Conservation (phyloP, 345 rosid species). For the Eucalyptus sideroxylon region DNA sequence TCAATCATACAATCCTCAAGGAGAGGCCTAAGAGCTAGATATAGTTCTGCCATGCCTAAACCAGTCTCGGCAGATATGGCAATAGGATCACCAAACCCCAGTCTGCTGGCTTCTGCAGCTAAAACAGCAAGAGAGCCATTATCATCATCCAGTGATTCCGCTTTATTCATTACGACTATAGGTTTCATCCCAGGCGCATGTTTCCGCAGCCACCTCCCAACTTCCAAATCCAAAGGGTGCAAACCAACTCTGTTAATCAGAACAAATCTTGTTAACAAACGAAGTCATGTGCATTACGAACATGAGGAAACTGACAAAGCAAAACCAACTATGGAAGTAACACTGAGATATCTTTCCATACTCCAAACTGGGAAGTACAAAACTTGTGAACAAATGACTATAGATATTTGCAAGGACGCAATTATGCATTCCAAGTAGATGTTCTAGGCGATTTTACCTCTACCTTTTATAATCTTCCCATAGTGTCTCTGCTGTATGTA, state of each 20-base stretch:
- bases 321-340: not conserved
- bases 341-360: not conserved
- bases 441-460: not conserved
- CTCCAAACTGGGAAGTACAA: not conserved
- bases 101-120: constrained; percentile 43
- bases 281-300: not conserved
- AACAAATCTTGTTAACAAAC: not conserved
- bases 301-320: not conserved
- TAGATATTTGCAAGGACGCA: not conserved
- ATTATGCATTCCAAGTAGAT: not conserved
- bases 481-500: not conserved
- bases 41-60: constrained; percentile 78
- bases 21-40: constrained; percentile 55
- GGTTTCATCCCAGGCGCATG: constrained; percentile 69
- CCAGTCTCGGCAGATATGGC: constrained; percentile 98
- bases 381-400: not conserved
- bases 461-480: not conserved
- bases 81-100: constrained; percentile 90
- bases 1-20: constrained; percentile 55
- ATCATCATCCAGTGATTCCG: constrained; percentile 60
- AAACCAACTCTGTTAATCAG: constrained; percentile 50
- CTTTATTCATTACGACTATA: constrained; percentile 74
- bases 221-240: constrained; percentile 92
- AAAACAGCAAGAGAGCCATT: constrained; percentile 47
- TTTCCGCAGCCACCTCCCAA: constrained; percentile 87